A percentile compares a stretch with the other conserved stretches of the same genome.
Conservation (phyloP, 177 flowering plant species). For the Tripterygium wilfordii region DNA sequence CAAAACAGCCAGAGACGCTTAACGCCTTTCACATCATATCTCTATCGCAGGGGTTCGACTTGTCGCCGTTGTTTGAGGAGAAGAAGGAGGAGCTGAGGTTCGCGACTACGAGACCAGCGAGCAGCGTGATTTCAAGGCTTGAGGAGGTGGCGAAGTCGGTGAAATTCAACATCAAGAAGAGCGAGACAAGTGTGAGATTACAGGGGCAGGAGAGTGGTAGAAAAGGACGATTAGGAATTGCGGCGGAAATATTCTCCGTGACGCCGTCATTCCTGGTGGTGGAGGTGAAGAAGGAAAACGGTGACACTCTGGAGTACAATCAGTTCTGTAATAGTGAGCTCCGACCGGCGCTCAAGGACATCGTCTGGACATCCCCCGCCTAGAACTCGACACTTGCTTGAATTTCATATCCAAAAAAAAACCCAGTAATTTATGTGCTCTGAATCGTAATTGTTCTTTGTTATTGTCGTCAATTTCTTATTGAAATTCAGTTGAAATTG, state of each 20-base stretch:
- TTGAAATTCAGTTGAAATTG: too few relatives aligned
- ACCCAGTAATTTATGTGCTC: too few relatives aligned
- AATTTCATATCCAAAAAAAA: too few relatives aligned
- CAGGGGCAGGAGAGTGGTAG: conserved; percentile 63
- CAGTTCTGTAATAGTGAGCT: conserved; percentile 67
- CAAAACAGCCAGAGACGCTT: conserved; percentile 32
- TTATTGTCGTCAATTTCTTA: too few relatives aligned
- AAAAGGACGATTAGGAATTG: conserved; percentile 63
- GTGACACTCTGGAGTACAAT: conserved; percentile 71
- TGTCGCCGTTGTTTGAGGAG: conserved; percentile 59
- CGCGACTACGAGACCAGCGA: conserved; percentile 33
- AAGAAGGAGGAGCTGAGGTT: conserved; percentile 41
- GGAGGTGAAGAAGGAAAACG: conserved; percentile 68
- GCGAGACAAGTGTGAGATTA: conserved; percentile 49
- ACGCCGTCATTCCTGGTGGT: conserved; percentile 61
- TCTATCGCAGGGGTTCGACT: conserved; percentile 53
- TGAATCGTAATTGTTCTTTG: too few relatives aligned
- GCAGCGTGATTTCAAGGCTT: conserved; percentile 53
- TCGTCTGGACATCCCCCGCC: conserved; percentile 55
- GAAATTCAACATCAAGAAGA: conserved; percentile 60
- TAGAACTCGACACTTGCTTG: conserved; percentile 27
- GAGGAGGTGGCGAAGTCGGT: conserved; percentile 50
- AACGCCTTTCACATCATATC: conserved; percentile 73
- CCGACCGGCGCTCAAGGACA: conserved; percentile 72
- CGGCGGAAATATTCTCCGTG: conserved; percentile 61